Evolutionary conservation across 352 stramenopile genomes (phyloP), one percentile per base, ranked within the genome.

Genomic region (Pilasporangium apinafurcum): DNA sequence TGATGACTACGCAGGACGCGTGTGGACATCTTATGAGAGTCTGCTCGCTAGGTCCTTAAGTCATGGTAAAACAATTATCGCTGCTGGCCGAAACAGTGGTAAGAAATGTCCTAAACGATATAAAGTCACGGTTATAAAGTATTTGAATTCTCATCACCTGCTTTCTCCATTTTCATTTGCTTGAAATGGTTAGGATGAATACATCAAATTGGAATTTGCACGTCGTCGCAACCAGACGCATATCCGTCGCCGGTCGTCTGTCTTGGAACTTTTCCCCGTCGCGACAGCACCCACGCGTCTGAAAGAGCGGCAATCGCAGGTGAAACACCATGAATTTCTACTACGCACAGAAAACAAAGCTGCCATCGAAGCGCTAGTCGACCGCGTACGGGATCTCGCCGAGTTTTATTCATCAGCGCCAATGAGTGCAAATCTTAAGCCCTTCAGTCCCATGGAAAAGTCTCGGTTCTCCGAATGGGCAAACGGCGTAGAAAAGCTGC

Each of bases 201-300:
- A 67, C 31, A 69, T 83, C 36, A 68, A 77, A 29, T 50, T 82
- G 24, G 70, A 83, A 65, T 78, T 56, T 32, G 59, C 49, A 21
- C 68, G 68, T 1, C 56, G 71, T 13, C 71, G 71, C 38, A 81
- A 82, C 29, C 63, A 76, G 39, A 35, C 37, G 34, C 51, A 37
- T 42, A 36, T 60, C n/a, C 53, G 63, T n/a, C 69, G 65, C 0
- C 58, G 69, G 13, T 61, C 60, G 9, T 79, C 65, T 22, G 53
- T 83, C 14, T 50, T 59, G 22, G 65, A 76, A 10, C 68, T 83
- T 39, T 85, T 69, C 37, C 48, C 53, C 20, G 53, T 84, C 10
- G 45, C 45, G 1, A 40, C 40, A 5, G 56, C 68, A n/a, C 62
- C 53, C 28, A 70, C 61, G 1, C 46, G 59, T n/a, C 59, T 74